Evolutionary conservation across 768 basidiomycete species (phyloP), one percentile per base, ranked within the genome.

Genomic region (Piloderma croceum): DNA sequence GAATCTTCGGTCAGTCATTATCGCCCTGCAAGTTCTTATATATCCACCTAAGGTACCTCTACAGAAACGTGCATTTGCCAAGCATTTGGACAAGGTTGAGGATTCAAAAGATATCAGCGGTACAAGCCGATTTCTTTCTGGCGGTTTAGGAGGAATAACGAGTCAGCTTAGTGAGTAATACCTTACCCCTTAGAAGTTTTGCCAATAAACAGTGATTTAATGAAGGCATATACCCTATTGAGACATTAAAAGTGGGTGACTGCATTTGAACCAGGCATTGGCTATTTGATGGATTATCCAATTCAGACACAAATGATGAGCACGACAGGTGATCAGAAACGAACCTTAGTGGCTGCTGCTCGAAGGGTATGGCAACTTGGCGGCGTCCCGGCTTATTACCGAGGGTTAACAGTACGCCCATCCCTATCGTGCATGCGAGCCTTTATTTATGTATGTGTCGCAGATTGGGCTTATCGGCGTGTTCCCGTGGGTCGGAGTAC

Each of bases 241-340:
- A 98, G 62, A 97, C 94, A 3, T 65, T 98, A 39, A 98, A 99
- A 76, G 88, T 83, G 50, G 22, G 51, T 34, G 17, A 11, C 27
- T 37, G 21, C 12, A 37, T 19, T 31, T 9, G n/a, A 23, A 34
- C 42, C 19, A 38, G 39, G 23, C 39, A 27, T 31, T 40, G 32
- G 33, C 31, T 15, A 31, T 36, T 37, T 44, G 37, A 36, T 24
- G 43, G 19, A 40, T 36, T 4, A 36, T 24, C 10, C 25, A 10
- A n/a, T n/a, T n/a, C 44, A 75, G 82, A 98, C 94, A 0, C 89
- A 96, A 78, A 89, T 97, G 79, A 97, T 97, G 90, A 94, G 91
- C 58, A 83, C 76, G 47, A 73, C 85, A 3, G 83, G 70, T 17
- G 59, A 64, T 24, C 69, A 77, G 42, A 76, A 71, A 51, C 74